Conservation (phyloP, 2,329 filamentous ascomycete genomes). For the Parascedosporium putredinis region DNA sequence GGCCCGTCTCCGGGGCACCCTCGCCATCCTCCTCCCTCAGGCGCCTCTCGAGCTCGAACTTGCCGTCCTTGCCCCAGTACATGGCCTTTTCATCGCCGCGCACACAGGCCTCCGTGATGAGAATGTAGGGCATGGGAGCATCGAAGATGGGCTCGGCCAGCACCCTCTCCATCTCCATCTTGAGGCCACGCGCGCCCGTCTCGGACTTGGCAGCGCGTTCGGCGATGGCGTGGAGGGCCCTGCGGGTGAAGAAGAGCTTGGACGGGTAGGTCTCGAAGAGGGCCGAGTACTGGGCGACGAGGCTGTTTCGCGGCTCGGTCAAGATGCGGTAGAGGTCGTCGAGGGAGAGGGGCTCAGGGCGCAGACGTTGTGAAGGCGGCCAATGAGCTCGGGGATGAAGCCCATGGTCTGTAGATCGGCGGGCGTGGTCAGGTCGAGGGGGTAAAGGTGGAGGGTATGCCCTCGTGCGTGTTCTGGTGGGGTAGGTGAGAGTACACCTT, state of each 20-base stretch:
- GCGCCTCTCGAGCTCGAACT: constrained; percentile 57
- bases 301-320: constrained; percentile 81
- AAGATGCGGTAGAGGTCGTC: constrained; percentile 71
- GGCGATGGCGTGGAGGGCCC: constrained; percentile 73
- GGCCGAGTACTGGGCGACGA: constrained; percentile 80
- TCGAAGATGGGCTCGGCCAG: constrained; percentile 75
- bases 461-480: constrained; percentile 31
- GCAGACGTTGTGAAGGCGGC: constrained; percentile 84
- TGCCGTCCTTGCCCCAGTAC: constrained; percentile 61
- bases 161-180: constrained; percentile 72
- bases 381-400: constrained; percentile 90
- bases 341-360: constrained; percentile 63
- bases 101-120: constrained; percentile 62
- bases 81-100: constrained; percentile 46
- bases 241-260: constrained; percentile 72
- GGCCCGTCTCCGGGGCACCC: constrained; percentile 11
- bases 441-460: constrained; percentile 39
- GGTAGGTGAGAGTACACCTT: constrained; percentile 47
- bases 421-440: constrained; percentile 64
- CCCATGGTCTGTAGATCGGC: constrained; percentile 74
- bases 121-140: constrained; percentile 63
- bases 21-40: constrained; percentile 51
- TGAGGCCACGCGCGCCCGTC: constrained; percentile 70
- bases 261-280: constrained; percentile 74
- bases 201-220: constrained; percentile 46